Conservation (phyloP, 345 rosid species). For the Syzygium aromaticum region DNA sequence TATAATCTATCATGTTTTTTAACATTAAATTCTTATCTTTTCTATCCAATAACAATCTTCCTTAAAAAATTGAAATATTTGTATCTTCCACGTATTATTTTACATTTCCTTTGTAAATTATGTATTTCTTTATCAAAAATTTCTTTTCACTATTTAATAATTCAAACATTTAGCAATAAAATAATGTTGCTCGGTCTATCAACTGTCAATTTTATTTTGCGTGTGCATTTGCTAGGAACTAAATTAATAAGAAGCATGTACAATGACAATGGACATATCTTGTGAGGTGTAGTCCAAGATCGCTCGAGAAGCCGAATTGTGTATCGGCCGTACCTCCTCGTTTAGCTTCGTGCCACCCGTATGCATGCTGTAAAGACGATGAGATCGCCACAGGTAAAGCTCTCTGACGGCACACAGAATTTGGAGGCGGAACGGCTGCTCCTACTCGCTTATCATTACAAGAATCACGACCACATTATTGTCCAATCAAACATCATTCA, state of each 20-base stretch:
- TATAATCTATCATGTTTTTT: neutral
- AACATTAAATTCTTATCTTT: neutral
- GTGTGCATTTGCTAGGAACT: neutral
- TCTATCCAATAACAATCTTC: neutral
- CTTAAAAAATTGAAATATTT: neutral
- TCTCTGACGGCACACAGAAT: neutral
- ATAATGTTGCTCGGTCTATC: neutral
- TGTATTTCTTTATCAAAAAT: neutral
- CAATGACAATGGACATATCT: neutral
- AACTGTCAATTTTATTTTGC: neutral
- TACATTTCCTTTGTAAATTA: neutral
- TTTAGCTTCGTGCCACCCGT: neutral
- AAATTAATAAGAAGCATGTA: neutral
- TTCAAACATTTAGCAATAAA: neutral
- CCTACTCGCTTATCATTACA: neutral
- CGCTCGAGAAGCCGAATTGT: neutral
- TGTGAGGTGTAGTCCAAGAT: neutral
- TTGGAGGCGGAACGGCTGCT: neutral
- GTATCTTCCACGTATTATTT: neutral
- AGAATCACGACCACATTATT: neutral
- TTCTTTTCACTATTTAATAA: neutral
- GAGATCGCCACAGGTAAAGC: neutral
- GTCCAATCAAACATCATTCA: neutral
- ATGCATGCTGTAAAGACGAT: neutral
- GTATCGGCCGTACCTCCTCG: neutral